Base-by-base conservation (phyloP, 768 basidiomycete genomes). In the Wakefieldia striispora region DNA sequence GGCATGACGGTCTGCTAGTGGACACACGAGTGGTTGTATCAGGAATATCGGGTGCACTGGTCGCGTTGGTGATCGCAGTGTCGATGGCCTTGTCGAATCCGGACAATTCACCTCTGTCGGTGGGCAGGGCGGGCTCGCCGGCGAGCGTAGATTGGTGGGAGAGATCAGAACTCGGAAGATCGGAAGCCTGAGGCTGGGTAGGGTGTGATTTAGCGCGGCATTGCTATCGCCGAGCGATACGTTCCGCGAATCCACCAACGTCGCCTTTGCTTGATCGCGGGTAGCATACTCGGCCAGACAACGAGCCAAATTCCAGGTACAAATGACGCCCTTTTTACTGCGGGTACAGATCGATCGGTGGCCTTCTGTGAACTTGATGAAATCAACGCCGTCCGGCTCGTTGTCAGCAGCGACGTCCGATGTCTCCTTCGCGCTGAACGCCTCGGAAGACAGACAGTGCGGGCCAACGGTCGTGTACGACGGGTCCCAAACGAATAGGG, bases 401-500 rank as follows among this genome's bases (percentile, higher is more conserved):
- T 21, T 31, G 27, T 33, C 33, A 14, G 4, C 24, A 9, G n/a
- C 5, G 14, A 13, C 17, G 17, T 43, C 29, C 26, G 42, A 41
- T 6, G 47, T 40, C 20, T 46, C 43, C 34, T 29, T 33, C 14
- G 4, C 14, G 16, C 33, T 27, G 19, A 40, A 23, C 17, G 16
- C 33, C 19, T 34, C n/a, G 24, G 58, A 39, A 1, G 26, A 44
- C n/a, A 53, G 43, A 12, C 43, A 45, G 26, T 52, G 57, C 13
- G 58, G 49, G 6, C 14, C 10, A 27, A 41, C 12, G n/a, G 49
- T 1, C n/a, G 21, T 5, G 17, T 29, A 33, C 13, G 50, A 38
- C 12, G 56, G 57, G 40, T 54, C 50, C 59, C 59, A 62, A 16
- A 60, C 16, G 34, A 51, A 54, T 3, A 53, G 17, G 36, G 60